A percentile compares a stretch with the other conserved stretches of the same genome.
These are phyloP conservation scores for Vaccinium macrocarpon DNA, from an alignment of 148 eudicot genomes.

Conservation along the genomic window DNA sequence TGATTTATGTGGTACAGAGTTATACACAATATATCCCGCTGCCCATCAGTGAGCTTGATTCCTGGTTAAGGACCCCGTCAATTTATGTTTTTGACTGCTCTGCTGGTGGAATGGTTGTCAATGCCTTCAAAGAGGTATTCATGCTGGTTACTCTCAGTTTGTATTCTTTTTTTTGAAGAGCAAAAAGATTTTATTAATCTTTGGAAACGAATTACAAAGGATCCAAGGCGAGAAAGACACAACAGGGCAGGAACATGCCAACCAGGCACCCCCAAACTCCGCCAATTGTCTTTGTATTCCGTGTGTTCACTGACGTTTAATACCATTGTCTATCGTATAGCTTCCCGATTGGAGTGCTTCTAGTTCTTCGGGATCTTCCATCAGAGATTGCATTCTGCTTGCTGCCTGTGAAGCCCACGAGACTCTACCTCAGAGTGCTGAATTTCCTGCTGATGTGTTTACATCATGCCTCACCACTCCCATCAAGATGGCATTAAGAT, in stretches of 20 bases:
- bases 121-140: constrained; percentile 84
- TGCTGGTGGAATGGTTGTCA: constrained; percentile 92
- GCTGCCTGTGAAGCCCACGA: constrained; percentile 97
- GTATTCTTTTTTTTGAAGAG: background rate
- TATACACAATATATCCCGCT: constrained; percentile 91
- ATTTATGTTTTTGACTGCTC: constrained; percentile 97
- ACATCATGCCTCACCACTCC: constrained; percentile 98
- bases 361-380: constrained; percentile 54
- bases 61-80: constrained; percentile 93
- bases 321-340: constrained; percentile 31
- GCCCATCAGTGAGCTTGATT: constrained; percentile 84
- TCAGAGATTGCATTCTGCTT: constrained; percentile 87
- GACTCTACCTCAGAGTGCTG: constrained; percentile 94
- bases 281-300: constrained; percentile 10
- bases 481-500: constrained; percentile 95
- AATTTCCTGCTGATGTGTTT: constrained; percentile 95
- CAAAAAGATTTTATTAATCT: no score
- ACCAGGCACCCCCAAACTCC: background rate
- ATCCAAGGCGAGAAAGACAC: no score
- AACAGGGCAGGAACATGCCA: background rate
- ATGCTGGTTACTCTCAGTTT: background rate
- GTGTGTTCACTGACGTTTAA: background rate
- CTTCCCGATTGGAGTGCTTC: constrained; percentile 59
- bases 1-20: constrained; percentile 44
- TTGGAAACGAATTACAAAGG: no score